These are phyloP conservation scores for Botrytis fragariae DNA, from an alignment of 2,329 filamentous ascomycete genomes.

Conservation along the genomic window DNA sequence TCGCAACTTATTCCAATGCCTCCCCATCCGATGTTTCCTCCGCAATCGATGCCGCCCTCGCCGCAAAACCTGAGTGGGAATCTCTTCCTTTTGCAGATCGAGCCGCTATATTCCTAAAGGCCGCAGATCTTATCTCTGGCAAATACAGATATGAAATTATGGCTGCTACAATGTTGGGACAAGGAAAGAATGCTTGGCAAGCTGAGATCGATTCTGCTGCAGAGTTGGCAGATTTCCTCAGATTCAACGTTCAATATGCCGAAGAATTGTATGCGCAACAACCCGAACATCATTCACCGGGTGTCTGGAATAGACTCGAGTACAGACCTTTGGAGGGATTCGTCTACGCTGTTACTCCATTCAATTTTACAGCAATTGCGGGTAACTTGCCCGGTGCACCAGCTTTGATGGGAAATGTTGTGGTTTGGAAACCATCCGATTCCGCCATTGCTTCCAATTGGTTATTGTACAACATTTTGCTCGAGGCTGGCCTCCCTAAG, in stretches of 20 bases:
- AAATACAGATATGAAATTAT: slow-evolving; percentile 97
- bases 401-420: slow-evolving; percentile 88
- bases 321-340: slow-evolving; percentile 90
- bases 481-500: slow-evolving; percentile 83
- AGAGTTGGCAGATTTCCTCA: slow-evolving; percentile 86
- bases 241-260: slow-evolving; percentile 92
- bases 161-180: slow-evolving; percentile 91
- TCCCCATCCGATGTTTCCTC: slow-evolving; percentile 69
- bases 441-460: slow-evolving; percentile 83
- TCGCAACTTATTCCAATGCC: slow-evolving; percentile 85
- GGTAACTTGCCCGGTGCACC: slow-evolving; percentile 82
- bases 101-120: slow-evolving; percentile 91
- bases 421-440: slow-evolving; percentile 92
- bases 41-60: slow-evolving; percentile 24
- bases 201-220: slow-evolving; percentile 95
- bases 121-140: slow-evolving; percentile 80
- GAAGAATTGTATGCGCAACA: slow-evolving; percentile 87
- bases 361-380: slow-evolving; percentile 95
- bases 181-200: slow-evolving; percentile 98
- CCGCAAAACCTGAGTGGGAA: slow-evolving; percentile 77
- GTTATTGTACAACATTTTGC: slow-evolving; percentile 82
- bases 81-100: slow-evolving; percentile 83
- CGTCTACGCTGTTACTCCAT: slow-evolving; percentile 88
- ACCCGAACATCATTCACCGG: slow-evolving; percentile 76
- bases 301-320: slow-evolving; percentile 89